A percentile compares a stretch with the other conserved stretches of the same genome.
Evolutionary conservation across 2,329 filamentous ascomycete species (phyloP).

Genomic region (Ceratocystis diversiconidia): DNA sequence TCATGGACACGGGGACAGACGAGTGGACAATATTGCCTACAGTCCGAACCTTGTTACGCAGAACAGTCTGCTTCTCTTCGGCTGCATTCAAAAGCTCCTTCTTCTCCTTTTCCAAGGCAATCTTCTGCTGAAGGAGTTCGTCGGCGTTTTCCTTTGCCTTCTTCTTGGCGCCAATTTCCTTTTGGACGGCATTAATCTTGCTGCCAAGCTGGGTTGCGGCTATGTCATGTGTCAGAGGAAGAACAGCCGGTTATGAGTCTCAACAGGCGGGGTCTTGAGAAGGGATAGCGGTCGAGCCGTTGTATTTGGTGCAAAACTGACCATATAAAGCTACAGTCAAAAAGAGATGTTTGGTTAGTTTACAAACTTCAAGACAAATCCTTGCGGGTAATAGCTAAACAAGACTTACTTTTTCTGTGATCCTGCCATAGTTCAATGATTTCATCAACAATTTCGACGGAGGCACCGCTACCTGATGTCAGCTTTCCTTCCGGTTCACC

Average conservation of each 20-base stretch:
- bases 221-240: conserved; percentile 1
- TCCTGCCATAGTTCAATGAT: conserved; percentile 78
- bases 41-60: conserved; percentile 65
- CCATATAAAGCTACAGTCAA: conserved; percentile 14
- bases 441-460: conserved; percentile 76
- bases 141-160: conserved; percentile 85
- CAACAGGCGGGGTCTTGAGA: not conserved
- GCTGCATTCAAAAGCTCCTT: conserved; percentile 63
- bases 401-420: conserved; percentile 53
- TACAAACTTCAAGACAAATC: not conserved
- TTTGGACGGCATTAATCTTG: conserved; percentile 78
- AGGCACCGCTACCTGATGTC: conserved; percentile 31
- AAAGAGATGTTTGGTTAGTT: conserved; percentile 8
- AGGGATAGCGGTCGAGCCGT: not conserved
- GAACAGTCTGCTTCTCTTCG: conserved; percentile 55
- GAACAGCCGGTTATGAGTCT: not conserved
- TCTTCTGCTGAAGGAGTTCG: conserved; percentile 66
- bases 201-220: conserved; percentile 62
- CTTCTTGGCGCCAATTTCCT: conserved; percentile 82
- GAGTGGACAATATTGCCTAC: conserved; percentile 67
- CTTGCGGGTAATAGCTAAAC: not conserved
- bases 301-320: conserved; percentile 10
- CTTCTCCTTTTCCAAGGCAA: conserved; percentile 65
- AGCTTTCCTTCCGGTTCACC: not conserved
- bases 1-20: conserved; percentile 67